A percentile compares a stretch with the other conserved stretches of the same genome.
Evolutionary conservation across 1,284 basidiomycete species (phyloP).

Genomic region (Pterulicium gracile): DNA sequence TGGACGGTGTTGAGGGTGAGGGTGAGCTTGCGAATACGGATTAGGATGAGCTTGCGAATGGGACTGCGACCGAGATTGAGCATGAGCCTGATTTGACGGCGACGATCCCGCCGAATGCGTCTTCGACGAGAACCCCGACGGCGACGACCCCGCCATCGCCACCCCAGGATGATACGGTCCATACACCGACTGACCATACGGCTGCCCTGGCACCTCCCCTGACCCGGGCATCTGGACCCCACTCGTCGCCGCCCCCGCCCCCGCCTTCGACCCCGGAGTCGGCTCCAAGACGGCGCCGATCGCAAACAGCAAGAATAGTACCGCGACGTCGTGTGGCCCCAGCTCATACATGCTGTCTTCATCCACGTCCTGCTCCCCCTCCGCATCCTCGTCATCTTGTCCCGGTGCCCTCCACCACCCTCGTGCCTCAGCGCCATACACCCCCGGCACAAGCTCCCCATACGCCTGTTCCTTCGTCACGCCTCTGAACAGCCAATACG

Average conservation of each 20-base stretch:
- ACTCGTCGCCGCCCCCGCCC: conserved; percentile 40
- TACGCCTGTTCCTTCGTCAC: conserved; percentile 38
- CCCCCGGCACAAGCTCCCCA: conserved; percentile 38
- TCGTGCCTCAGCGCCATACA: conserved; percentile 13
- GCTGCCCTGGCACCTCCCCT: too few relatives aligned
- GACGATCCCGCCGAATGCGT: conserved; percentile 3
- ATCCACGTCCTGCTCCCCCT: conserved; percentile 10
- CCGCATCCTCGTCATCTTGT: conserved; percentile 6
- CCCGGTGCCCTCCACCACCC: too few relatives aligned
- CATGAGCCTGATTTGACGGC: not conserved
- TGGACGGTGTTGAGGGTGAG: not conserved
- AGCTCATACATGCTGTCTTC: conserved; percentile 23
- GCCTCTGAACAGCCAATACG: conserved; percentile 46
- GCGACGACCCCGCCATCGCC: too few relatives aligned
- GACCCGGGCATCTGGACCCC: too few relatives aligned
- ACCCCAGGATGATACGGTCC: too few relatives aligned
- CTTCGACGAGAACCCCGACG: conserved; percentile 41
- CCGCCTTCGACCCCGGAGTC: conserved; percentile 20
- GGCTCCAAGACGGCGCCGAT: not conserved
- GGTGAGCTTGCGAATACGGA: not conserved
- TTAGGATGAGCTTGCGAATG: not conserved
- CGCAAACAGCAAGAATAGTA: conserved; percentile 51
- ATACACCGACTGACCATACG: too few relatives aligned
- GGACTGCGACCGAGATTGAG: too few relatives aligned
- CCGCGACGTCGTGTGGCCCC: conserved; percentile 41